Conservation (phyloP, 352 stramenopile genomes). For the Phytophthora uliginosa region DNA sequence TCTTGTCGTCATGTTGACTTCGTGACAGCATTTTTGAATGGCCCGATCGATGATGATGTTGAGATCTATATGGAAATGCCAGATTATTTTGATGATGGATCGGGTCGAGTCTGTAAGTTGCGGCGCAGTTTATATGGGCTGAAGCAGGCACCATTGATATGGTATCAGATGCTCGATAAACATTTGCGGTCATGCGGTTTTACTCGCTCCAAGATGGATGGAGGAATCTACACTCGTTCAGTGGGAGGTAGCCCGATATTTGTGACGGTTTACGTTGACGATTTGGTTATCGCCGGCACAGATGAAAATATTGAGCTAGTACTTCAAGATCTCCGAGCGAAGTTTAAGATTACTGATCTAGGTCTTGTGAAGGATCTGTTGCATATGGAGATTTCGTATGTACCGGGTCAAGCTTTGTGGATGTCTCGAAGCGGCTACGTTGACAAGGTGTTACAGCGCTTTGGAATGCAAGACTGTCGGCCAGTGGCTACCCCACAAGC, state of each 20-base stretch:
- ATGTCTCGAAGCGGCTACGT: slow-evolving; percentile 17
- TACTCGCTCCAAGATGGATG: slow-evolving; percentile 7
- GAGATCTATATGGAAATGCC: slow-evolving; percentile 18
- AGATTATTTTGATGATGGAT: slow-evolving; percentile 11
- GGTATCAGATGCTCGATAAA: slow-evolving; percentile 10
- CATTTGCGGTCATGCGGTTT: slow-evolving; percentile 3
- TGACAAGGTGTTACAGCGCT: slow-evolving; percentile 10
- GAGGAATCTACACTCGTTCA: slow-evolving; percentile 5
- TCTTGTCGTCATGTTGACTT: neutral
- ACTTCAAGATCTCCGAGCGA: neutral
- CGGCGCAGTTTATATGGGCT: too few species aligned
- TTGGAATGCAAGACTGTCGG: slow-evolving; percentile 9
- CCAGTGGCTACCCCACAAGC: slow-evolving; percentile 11
- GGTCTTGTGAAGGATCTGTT: slow-evolving; percentile 7
- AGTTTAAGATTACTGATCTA: slow-evolving; percentile 21
- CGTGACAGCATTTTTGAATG: neutral
- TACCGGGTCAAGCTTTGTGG: slow-evolving; percentile 1
- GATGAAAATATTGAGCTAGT: slow-evolving; percentile 17
- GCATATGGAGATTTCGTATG: slow-evolving; percentile 11
- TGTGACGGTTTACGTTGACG: slow-evolving; percentile 14
- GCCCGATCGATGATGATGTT: slow-evolving; percentile 1
- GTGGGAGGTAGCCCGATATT: slow-evolving; percentile 12
- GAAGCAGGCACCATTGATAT: neutral
- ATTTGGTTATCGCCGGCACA: slow-evolving; percentile 2
- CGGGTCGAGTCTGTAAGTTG: too few species aligned